phyloP scores from a whole-genome alignment of 495 filamentous ascomycete species.

The Podospora pseudopauciseta region DNA sequence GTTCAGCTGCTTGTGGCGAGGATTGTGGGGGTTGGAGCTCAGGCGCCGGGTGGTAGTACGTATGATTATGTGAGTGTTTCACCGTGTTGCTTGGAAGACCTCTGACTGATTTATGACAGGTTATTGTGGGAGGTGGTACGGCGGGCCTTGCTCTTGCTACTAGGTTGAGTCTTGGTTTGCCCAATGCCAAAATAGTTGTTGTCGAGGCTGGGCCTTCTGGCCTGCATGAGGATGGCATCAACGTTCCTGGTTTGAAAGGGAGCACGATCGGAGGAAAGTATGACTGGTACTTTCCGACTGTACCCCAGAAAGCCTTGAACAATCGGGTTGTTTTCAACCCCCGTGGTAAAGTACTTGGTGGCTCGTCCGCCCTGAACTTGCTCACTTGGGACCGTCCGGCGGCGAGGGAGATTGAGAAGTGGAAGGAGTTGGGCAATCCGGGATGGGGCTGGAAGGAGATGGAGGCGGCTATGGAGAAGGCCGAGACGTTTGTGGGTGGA shows the following conservation, averaged over 20 bases:
- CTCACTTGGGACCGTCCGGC: constrained; percentile 54
- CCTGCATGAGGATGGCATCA: constrained; percentile 45
- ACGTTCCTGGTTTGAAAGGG: constrained; percentile 39
- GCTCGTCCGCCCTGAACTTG: constrained; percentile 38
- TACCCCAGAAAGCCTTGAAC: constrained; percentile 39
- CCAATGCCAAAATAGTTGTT: constrained; percentile 49
- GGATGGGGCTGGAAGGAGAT: constrained; percentile 55
- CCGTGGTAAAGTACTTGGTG: constrained; percentile 51
- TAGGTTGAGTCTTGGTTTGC: constrained; percentile 53
- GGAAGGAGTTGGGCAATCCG: constrained; percentile 51
- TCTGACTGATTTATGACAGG: constrained; percentile 14
- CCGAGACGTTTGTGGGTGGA: constrained; percentile 34
- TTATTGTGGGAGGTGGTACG: constrained; percentile 67
- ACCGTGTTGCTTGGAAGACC: background rate
- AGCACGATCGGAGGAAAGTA: constrained; percentile 43
- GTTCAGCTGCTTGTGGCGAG: background rate
- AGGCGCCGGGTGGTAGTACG: background rate
- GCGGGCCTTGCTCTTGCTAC: constrained; percentile 57
- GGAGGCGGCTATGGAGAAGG: constrained; percentile 33
- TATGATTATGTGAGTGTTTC: background rate
- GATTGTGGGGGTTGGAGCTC: background rate
- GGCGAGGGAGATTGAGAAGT: constrained; percentile 54
- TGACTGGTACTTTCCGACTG: constrained; percentile 54
- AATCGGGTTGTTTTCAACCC: constrained; percentile 33
- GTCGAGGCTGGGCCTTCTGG: constrained; percentile 53